Base-by-base conservation (phyloP, 768 basidiomycete genomes). In the Cantharellus anzutake region DNA sequence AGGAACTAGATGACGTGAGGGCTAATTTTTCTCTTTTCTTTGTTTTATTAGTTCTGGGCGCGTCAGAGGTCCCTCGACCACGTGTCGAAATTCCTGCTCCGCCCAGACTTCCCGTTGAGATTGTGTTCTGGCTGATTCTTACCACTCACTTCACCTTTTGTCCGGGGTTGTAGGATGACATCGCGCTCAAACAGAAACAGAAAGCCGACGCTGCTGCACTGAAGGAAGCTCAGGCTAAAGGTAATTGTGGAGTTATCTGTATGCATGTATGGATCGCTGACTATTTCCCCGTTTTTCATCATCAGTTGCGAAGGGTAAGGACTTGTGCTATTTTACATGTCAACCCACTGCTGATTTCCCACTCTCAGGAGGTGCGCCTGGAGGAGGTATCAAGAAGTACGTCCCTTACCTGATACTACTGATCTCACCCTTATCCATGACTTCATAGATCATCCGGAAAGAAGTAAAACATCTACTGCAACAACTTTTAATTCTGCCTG, bases 351-450 rank as follows among this genome's bases (percentile, higher is more conserved):
- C 86, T 86, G 78, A 63, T 86, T 86, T 29, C 73, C 83, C 5
- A 76, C 81, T 58, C 80, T 60, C 11, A 11, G 35, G 52, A 7
- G 35, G 52, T 7, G 35, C 52, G 11, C 52, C 52, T 38, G 65
- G 79, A 57, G 80, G 78, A 51, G 86, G 88, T 35, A 87, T 90
- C 76, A 89, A 90, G 79, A 90, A 90, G 87, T 88, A 71, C 65
- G 83, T 75, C 38, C 40, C 40, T 55, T 34, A 11, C 52, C 52
- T 7, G 11, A 14, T 2, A 29, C 20, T 29, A 29, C 20, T 29
- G 20, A 1, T 55, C 7, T 55, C 52, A 35, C 34, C 52, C 11
- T n/a, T 55, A 7, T 35, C 7, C 37, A 55, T 55, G 11, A 55
- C 16, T 48, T 48, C 11, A 29, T 11, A 48, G 11, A 11, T 48